Percentiles rank a stretch among this genome's conserved stretches.
These are phyloP conservation scores for Lizonia empirigonia DNA, from an alignment of 2,329 filamentous ascomycete genomes.

Conservation along the genomic window DNA sequence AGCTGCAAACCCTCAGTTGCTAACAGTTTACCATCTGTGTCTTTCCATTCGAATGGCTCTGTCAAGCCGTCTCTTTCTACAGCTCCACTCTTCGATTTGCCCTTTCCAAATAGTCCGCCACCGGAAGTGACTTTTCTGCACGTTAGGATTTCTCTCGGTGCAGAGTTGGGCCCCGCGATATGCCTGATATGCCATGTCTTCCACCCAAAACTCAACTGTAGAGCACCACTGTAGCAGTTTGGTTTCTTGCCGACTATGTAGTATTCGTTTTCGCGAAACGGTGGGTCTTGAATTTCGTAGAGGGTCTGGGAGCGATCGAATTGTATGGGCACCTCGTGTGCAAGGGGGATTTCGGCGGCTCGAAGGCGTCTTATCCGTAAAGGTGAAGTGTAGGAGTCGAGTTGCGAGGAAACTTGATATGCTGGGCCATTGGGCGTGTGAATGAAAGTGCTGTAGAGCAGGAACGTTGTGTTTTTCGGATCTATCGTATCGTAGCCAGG, in stretches of 20 bases:
- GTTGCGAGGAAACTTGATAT: slow-evolving; percentile 26
- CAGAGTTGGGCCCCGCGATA: slow-evolving; percentile 11
- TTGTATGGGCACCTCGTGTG: slow-evolving; percentile 12
- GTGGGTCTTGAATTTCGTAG: slow-evolving; percentile 27
- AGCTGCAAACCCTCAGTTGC: slow-evolving; percentile 24
- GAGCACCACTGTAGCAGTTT: slow-evolving; percentile 19
- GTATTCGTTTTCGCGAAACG: slow-evolving; percentile 23
- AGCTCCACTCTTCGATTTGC: slow-evolving; percentile 9
- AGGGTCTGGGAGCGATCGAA: slow-evolving; percentile 22
- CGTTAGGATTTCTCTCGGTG: slow-evolving; percentile 19
- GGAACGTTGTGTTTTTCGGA: slow-evolving; percentile 22
- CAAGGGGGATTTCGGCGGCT: slow-evolving; percentile 20
- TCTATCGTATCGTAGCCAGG: slow-evolving; percentile 27
- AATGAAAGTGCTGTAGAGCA: slow-evolving; percentile 27
- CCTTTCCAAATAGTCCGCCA: slow-evolving; percentile 13
- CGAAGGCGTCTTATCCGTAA: slow-evolving; percentile 27
- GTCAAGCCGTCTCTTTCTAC: slow-evolving; percentile 12
- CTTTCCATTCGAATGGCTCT: slow-evolving; percentile 24
- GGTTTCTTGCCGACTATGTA: slow-evolving; percentile 23
- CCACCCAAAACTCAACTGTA: slow-evolving; percentile 20
- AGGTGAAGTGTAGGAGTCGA: slow-evolving; percentile 19
- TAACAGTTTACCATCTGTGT: slow-evolving; percentile 19
- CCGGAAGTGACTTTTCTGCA: slow-evolving; percentile 20
- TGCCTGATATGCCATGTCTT: slow-evolving; percentile 24
- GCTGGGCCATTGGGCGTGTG: slow-evolving; percentile 22